These are phyloP conservation scores for Ceratobasidium sp. DNA, from an alignment of 1,284 basidiomycete species.

Conservation along the genomic window DNA sequence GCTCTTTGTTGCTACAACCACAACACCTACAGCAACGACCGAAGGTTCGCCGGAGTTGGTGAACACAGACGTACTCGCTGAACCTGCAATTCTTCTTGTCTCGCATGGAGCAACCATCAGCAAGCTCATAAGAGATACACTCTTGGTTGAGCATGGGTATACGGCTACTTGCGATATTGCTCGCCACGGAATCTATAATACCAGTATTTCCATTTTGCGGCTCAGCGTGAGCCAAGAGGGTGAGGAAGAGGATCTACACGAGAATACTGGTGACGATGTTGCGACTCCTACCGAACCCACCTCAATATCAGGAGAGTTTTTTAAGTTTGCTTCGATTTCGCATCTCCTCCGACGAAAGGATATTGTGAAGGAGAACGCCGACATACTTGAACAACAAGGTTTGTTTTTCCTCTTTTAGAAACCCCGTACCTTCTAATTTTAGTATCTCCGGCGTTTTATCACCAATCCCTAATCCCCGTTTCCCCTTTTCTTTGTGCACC, in stretches of 20 bases:
- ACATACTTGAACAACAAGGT: conserved; percentile 26
- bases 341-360: conserved; percentile 14
- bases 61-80: background rate
- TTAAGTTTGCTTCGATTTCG: conserved; percentile 30
- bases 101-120: conserved; percentile 46
- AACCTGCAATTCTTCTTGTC: conserved; percentile 43
- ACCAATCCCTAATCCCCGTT: background rate
- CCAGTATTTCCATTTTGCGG: conserved; percentile 29
- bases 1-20: background rate
- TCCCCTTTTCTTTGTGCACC: background rate
- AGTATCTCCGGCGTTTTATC: background rate
- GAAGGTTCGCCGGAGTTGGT: background rate
- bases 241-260: background rate
- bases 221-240: background rate
- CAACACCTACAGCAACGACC: background rate
- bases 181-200: conserved; percentile 37
- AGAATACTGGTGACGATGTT: background rate
- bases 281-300: background rate
- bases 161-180: conserved; percentile 24
- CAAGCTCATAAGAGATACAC: conserved; percentile 36
- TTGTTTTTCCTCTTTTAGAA: background rate
- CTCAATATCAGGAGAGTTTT: conserved; percentile 25
- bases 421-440: no score
- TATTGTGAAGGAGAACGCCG: conserved; percentile 35
- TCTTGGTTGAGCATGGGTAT: conserved; percentile 23